Base-by-base conservation (phyloP, 2,329 filamentous ascomycete species). In the Chaetomium sp. region DNA sequence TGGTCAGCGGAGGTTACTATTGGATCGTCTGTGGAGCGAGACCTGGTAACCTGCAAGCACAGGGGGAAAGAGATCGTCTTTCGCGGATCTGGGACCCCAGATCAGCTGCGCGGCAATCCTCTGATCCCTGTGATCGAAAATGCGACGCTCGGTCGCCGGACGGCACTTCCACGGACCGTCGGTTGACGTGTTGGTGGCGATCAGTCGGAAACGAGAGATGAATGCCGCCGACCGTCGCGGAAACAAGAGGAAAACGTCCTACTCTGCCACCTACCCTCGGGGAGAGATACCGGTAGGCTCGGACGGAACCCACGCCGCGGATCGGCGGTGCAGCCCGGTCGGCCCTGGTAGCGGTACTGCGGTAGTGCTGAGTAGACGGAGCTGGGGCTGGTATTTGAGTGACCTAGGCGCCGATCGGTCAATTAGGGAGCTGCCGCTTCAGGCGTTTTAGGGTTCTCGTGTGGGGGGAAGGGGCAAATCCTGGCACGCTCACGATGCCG, bases 71-170 rank as follows among this genome's bases (percentile, higher is more conserved):
- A 65, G 69, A 70, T 70, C 69, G 67, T 55, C 68, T 65, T 60
- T 62, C 25, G 68, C 62, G 66, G 63, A 69, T 70, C 68, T 64
- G 62, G 67, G 64, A 68, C 58, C 67, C 66, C 67, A 67, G 69
- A 71, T 70, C 69, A 71, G 67, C 70, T 69, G 68, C 55, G 65
- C 65, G 65, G 64, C 66, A 66, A 63, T 63, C 57, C 57, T 45
- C 64, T 67, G 65, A 71, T 68, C 70, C 70, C 67, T 70, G 70
- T 70, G 70, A 70, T 69, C 65, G 67, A 60, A 63, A 67, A 65
- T 65, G 57, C 62, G 63, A 67, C 67, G 47, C 59, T 65, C 56
- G 58, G 55, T 49, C 63, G 54, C 53, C 61, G 57, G 57, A 65
- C 66, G 69, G 67, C 67, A 69, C 64, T 69, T 68, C 66, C 66